Evolutionary conservation across 257 asterid species (phyloP).

Genomic region (Solanum piurae): DNA sequence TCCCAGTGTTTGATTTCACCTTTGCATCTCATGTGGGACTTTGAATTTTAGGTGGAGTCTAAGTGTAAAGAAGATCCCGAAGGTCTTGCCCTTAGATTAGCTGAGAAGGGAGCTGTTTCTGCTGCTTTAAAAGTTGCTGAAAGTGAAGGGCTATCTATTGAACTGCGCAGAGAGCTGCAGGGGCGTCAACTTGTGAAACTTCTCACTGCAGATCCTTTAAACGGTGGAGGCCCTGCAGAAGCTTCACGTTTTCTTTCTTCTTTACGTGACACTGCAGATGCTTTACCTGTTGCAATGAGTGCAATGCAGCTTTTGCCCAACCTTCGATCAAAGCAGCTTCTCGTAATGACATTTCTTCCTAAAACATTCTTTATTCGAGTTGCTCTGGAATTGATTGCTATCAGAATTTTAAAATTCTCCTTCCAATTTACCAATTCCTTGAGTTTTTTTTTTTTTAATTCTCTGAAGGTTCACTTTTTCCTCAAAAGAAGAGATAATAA

Average conservation of each 20-base stretch:
- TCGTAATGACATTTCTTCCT: constrained; percentile 41
- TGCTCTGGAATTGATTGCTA: constrained; percentile 10
- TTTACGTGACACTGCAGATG: constrained; percentile 83
- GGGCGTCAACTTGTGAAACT: constrained; percentile 99
- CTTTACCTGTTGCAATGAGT: constrained; percentile 95
- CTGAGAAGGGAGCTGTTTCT: constrained; percentile 95
- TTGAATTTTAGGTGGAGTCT: constrained; percentile 59
- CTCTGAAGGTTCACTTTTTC: constrained; percentile 87
- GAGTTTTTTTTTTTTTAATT: constrained; percentile 7
- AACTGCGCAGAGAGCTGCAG: constrained; percentile 91
- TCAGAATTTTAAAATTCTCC: constrained; percentile 6
- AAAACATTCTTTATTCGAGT: background rate
- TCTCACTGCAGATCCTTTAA: constrained; percentile 89
- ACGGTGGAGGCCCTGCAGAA: constrained; percentile 99
- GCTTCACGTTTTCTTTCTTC: constrained; percentile 97
- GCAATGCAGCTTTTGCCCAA: constrained; percentile 98
- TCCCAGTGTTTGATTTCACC: background rate
- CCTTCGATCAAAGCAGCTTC: constrained; percentile 96
- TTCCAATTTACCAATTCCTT: constrained; percentile 1
- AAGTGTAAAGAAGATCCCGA: constrained; percentile 95
- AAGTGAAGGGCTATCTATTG: constrained; percentile 85
- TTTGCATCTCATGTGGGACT: background rate
- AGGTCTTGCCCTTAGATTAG: constrained; percentile 96
- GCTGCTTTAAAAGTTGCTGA: constrained; percentile 94
- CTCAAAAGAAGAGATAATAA: constrained; percentile 87